Base-by-base conservation (phyloP, 306 rosid species). In the Cucurbita maxima region DNA sequence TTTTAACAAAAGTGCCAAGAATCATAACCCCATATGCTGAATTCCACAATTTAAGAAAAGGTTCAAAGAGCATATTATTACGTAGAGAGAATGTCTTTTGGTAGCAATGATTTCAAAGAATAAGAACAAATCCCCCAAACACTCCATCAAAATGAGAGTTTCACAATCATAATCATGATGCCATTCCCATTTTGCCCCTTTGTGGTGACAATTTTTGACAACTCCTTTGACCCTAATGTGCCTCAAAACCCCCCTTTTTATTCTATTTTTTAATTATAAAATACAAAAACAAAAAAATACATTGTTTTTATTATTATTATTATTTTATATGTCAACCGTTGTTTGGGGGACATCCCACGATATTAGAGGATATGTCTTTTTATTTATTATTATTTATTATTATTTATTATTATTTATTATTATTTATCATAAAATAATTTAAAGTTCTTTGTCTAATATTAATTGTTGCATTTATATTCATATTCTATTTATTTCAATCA, bases 81-180 rank as follows among this genome's bases (percentile, higher is more conserved):
- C 71, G 41, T 4, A 64, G 52, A 43, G 71, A 43, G 53, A 64
- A 43, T 64, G 71, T 64, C 51, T 64, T 64, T 64, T 64, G 45
- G 71, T 64, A 40, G 71, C 71, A 64, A 64, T 64, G 34, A 64
- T 64, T 41, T 64, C 71, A 64, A 40, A 64, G 71, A 64, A 64
- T 64, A 38, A 41, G 69, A 64, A 41, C 71, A 41, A 64, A 64
- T 64, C 71, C 71, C 19, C 71, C 52, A 9, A 64, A 64, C 20
- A 36, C 13, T 34, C 71, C 36, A 64, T 41, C 34, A 64, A 41
- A 63, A 38, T 60, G 5, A 14, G 51, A 63, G 52, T 63, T 63
- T 63, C 71, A 41, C 51, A 40, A 63, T 63, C 71, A 63, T 34
- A 64, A 64, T 64, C 36, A 64, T 64, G 34, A 64, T 64, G 52